A percentile compares a stretch with the other conserved stretches of the same genome.
These are phyloP conservation scores for Aureobasidium sp. DNA, from an alignment of 2,329 filamentous ascomycete species.

Conservation along the genomic window DNA sequence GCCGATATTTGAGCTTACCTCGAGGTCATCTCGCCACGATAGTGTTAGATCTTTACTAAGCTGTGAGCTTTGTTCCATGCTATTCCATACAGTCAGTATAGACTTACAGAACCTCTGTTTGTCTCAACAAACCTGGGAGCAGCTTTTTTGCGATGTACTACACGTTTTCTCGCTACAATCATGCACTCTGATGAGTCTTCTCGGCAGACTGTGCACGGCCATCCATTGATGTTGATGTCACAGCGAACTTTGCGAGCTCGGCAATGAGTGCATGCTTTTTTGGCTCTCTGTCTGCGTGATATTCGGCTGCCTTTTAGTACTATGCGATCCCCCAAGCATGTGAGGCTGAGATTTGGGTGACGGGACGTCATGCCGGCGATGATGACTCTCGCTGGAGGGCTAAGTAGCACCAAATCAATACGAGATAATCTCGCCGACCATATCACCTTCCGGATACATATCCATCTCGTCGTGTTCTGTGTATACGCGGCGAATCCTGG, in stretches of 20 bases:
- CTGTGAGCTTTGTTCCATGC: not conserved
- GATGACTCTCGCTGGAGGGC: not conserved
- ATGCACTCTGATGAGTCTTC: not conserved
- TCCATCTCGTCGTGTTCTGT: not conserved
- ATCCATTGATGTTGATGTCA: not conserved
- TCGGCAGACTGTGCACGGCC: not conserved
- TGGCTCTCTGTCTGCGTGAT: not conserved
- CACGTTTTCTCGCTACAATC: not conserved
- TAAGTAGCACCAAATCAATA: not conserved
- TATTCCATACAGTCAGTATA: not conserved
- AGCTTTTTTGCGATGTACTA: not conserved
- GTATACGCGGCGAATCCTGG: not conserved
- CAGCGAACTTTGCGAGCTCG: not conserved
- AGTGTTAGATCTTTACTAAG: not conserved
- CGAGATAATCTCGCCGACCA: not conserved
- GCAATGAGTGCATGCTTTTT: not conserved
- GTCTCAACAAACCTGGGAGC: not conserved
- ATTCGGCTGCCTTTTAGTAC: not conserved
- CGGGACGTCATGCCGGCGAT: not conserved
- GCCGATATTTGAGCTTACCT: not conserved
- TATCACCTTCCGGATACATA: not conserved
- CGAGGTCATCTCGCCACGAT: not conserved
- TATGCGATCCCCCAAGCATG: not conserved
- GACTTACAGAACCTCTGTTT: not conserved
- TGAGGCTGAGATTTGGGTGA: not conserved